A percentile compares a stretch with the other conserved stretches of the same genome.
phyloP scores from a whole-genome alignment of 208 protist species.

The Trichomonas tenax region DNA sequence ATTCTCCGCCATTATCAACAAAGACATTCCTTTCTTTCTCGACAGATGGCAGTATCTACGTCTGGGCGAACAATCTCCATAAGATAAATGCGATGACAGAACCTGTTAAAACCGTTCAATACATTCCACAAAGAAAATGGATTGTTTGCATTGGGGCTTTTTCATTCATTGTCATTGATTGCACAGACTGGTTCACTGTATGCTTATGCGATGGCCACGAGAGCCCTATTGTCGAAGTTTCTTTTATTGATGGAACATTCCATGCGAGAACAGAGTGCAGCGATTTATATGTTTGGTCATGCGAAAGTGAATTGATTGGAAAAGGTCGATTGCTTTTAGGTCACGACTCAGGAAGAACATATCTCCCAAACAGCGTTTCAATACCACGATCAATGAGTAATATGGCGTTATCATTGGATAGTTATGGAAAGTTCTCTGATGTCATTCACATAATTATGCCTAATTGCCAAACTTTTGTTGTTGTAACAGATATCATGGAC shows the following conservation, averaged over 20 bases:
- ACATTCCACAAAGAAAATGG: background rate
- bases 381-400: too few relatives aligned
- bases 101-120: background rate
- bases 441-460: background rate
- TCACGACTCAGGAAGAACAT: too few relatives aligned
- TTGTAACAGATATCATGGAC: background rate
- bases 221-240: background rate
- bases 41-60: background rate
- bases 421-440: background rate
- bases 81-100: background rate
- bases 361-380: too few relatives aligned
- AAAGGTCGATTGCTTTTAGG: too few relatives aligned
- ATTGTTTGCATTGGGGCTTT: background rate
- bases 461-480: background rate
- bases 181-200: background rate
- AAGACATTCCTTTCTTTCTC: slow-evolving; percentile 6
- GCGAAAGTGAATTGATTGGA: too few relatives aligned
- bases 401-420: too few relatives aligned
- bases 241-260: background rate
- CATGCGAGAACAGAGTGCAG: background rate
- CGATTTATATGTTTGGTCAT: background rate
- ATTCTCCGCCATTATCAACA: background rate
- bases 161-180: background rate
- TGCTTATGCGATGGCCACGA: background rate
- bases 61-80: background rate